Base-by-base conservation (phyloP, 2,329 filamentous ascomycete species). In the Colletotrichum tropicicola region DNA sequence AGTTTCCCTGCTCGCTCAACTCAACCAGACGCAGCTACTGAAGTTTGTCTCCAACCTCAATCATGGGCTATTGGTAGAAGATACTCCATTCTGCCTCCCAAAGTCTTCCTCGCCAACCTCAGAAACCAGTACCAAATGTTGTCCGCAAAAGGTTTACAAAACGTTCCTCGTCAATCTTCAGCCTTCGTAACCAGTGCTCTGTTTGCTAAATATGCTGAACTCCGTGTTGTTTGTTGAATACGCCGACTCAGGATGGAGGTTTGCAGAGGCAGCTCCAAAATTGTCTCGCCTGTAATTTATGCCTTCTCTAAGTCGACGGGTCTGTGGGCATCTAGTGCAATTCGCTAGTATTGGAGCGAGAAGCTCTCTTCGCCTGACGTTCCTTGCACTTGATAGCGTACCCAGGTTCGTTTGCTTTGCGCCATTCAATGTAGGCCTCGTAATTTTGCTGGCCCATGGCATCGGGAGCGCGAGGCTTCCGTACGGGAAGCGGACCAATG, bases 351-450 rank as follows among this genome's bases (percentile, higher is more conserved):
- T 32, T 32, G n/a, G 19, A 21, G n/a, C 53, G 53, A 54, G n/a
- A 8, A 37, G 41, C 60, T 39, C 60, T 59, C 37, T 27, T 56
- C 41, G 17, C 23, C 37, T 65, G 54, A 19, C 80, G 74, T 23
- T 74, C 73, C 66, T 81, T 82, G 72, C 82, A 84, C 68, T 78
- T 74, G 62, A 79, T 68, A 23, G 82, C 82, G 68, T 84, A 84
- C 2, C 80, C 81, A 6, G 82, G 82, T 67, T 83, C 79, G 48
- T 79, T 78, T 21, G 79, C 79, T 67, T 84, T 84, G 59, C 81
- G 78, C 78, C 78, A 82, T 70, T 84, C 82, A 32, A 84, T 78
- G 68, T 78, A 84, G 35, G 76, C 79, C 71, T 84, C 82, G 69
- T 84, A 84, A 62, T 76, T 74, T 63, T 81, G 79, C 70, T 84